A percentile compares a stretch with the other conserved stretches of the same genome.
These are phyloP conservation scores for Brettanomyces sp. DNA, from an alignment of 805 yeast genomes.

Conservation along the genomic window DNA sequence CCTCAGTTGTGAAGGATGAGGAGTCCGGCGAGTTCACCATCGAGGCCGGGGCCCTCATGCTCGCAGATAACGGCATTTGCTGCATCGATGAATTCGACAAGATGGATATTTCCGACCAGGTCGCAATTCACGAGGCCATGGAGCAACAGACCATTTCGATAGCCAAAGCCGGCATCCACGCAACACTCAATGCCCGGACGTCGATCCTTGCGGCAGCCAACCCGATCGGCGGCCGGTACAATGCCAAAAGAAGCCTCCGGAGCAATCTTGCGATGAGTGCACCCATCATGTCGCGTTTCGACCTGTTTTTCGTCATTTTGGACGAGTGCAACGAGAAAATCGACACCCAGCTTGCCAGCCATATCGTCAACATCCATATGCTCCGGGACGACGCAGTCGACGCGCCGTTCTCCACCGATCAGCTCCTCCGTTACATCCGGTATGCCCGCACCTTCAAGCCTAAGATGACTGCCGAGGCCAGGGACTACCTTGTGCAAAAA, in stretches of 20 bases:
- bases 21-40: conserved; percentile 95
- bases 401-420: conserved; percentile 85
- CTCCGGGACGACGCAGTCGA: conserved; percentile 79
- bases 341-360: conserved; percentile 84
- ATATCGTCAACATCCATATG: conserved; percentile 90
- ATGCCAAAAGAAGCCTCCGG: conserved; percentile 73
- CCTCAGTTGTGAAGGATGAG: conserved; percentile 95
- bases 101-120: conserved; percentile 93
- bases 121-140: conserved; percentile 99
- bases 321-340: conserved; percentile 91
- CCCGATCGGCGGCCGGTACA: conserved; percentile 95
- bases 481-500: conserved; percentile 63
- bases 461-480: conserved; percentile 69
- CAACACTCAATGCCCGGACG: conserved; percentile 93
- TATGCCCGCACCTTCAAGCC: conserved; percentile 94
- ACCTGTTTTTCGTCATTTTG: conserved; percentile 83
- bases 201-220: conserved; percentile 98
- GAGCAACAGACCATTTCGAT: conserved; percentile 98
- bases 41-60: conserved; percentile 97
- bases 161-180: conserved; percentile 98
- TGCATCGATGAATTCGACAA: conserved; percentile 98
- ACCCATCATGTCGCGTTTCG: conserved; percentile 98
- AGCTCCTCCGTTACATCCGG: conserved; percentile 76
- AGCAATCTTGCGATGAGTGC: conserved; percentile 93
- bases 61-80: conserved; percentile 97